A percentile compares a stretch with the other conserved stretches of the same genome.
Conservation (phyloP, 805 yeast species). For the Saccharomycopsis guyanensis region DNA sequence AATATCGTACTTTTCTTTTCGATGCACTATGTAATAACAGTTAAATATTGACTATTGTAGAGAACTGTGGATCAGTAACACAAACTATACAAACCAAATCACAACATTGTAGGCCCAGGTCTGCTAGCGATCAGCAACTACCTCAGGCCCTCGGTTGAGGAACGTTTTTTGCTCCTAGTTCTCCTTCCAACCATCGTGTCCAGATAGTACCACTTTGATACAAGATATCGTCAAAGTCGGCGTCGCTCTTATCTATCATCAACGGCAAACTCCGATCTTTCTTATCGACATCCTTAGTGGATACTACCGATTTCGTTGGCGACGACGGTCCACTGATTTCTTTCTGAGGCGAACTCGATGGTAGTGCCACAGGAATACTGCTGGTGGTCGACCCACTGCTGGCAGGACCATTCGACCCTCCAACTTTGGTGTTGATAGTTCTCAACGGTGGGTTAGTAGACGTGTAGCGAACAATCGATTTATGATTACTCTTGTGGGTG, state of each 20-base stretch:
- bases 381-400: background rate
- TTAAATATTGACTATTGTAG: no score
- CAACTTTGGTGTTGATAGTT: background rate
- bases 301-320: background rate
- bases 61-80: no score
- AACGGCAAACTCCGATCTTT: slow-evolving; percentile 12
- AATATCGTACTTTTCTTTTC: no score
- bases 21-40: no score
- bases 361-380: background rate
- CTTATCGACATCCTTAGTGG: background rate
- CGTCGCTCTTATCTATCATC: slow-evolving; percentile 17
- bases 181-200: slow-evolving; percentile 18
- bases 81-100: no score
- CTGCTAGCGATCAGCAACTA: no score
- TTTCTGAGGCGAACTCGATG: background rate
- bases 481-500: slow-evolving; percentile 12
- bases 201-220: slow-evolving; percentile 15
- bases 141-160: no score
- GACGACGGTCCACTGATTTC: background rate
- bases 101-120: no score
- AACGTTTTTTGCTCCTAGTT: no score
- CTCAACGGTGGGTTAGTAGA: no score
- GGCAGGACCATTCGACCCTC: background rate
- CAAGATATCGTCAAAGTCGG: slow-evolving; percentile 19
- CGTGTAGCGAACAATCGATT: background rate